phyloP scores from a whole-genome alignment of 352 stramenopile species.

The Phytophthora meadii region DNA sequence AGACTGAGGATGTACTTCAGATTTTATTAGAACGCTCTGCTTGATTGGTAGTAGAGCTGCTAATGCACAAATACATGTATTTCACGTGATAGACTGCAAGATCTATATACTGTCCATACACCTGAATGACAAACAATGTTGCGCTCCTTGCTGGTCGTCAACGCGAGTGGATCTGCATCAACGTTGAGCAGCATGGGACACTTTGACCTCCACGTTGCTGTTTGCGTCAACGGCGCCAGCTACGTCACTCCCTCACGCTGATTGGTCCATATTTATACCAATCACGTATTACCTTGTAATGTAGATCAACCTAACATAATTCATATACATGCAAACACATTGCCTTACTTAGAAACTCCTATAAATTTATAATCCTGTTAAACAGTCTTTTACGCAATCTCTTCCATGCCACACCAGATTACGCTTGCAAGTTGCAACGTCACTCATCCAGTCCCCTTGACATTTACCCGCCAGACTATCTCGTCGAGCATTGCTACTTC shows the following conservation, averaged over 20 bases:
- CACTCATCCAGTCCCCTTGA: slow-evolving; percentile 9
- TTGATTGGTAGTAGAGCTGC: slow-evolving; percentile 2
- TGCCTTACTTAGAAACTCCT: no score
- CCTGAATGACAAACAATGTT: no score
- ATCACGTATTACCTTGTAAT: not conserved
- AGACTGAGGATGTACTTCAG: slow-evolving; percentile 3
- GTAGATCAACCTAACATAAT: not conserved
- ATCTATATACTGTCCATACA: not conserved
- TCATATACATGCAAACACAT: not conserved
- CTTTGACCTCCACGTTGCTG: slow-evolving; percentile 15
- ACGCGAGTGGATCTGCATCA: not conserved
- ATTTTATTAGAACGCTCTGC: slow-evolving; percentile 7
- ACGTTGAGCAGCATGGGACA: slow-evolving; percentile 20
- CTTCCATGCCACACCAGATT: slow-evolving; percentile 15
- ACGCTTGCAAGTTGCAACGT: slow-evolving; percentile 25
- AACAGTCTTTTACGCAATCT: slow-evolving; percentile 8
- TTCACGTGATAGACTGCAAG: no score
- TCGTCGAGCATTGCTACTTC: slow-evolving; percentile 26
- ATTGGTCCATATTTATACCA: slow-evolving; percentile 17
- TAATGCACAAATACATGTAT: slow-evolving; percentile 10
- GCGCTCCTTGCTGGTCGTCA: not conserved
- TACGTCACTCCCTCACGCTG: slow-evolving; percentile 20
- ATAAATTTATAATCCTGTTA: not conserved
- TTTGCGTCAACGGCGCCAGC: slow-evolving; percentile 32
- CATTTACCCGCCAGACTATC: not conserved